Conservation (phyloP, 2,329 filamentous ascomycete species). For the Nectriaceae sp. region DNA sequence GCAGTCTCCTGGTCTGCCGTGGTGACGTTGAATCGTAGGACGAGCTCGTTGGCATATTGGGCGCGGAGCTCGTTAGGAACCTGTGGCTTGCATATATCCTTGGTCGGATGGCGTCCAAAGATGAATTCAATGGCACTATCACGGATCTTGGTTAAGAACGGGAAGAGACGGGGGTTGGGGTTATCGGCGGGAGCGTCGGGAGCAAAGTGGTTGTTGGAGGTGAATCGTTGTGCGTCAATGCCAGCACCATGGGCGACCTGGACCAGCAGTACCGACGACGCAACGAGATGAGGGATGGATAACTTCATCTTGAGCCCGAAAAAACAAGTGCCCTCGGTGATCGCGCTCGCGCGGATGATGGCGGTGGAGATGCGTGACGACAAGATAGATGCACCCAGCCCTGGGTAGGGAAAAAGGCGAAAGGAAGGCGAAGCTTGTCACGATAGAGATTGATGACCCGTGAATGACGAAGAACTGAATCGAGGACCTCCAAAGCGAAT, state of each 20-base stretch:
- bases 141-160: conserved; percentile 52
- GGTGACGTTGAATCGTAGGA: conserved; percentile 83
- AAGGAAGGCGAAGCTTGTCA: background rate
- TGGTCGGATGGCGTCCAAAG: conserved; percentile 47
- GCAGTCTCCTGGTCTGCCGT: conserved; percentile 68
- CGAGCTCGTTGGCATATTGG: conserved; percentile 77
- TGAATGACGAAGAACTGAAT: background rate
- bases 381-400: background rate
- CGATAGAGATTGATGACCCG: background rate
- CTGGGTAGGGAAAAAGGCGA: conserved; percentile 2
- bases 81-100: conserved; percentile 24
- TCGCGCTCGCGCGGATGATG: background rate
- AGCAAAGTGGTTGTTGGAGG: conserved; percentile 7
- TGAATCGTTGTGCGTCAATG: conserved; percentile 27
- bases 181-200: conserved; percentile 19
- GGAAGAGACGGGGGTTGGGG: conserved; percentile 39
- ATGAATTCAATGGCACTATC: conserved; percentile 51
- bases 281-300: conserved; percentile 15
- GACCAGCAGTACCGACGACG: conserved; percentile 26
- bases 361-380: background rate
- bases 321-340: too few species aligned
- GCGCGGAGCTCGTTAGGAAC: conserved; percentile 37
- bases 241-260: conserved; percentile 32
- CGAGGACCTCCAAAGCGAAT: background rate
- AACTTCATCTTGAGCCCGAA: conserved; percentile 32